Conservation (phyloP, 148 eudicot genomes). For the Cornus florida region DNA sequence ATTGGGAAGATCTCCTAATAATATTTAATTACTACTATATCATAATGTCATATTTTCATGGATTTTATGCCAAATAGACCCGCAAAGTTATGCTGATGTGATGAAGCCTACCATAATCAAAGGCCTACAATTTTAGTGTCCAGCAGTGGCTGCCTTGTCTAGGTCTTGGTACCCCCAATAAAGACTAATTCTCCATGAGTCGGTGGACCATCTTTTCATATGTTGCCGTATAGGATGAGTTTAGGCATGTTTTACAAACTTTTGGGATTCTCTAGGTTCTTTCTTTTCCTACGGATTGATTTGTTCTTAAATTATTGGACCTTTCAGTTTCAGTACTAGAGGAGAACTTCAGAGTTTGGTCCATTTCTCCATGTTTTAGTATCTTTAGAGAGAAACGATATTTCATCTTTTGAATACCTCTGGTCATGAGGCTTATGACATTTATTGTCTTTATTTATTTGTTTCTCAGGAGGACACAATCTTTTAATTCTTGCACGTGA, state of each 20-base stretch:
- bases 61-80: no score
- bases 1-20: no score
- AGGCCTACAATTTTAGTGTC: no score
- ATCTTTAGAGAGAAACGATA: neutral
- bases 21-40: no score
- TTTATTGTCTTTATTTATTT: neutral
- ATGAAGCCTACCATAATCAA: no score
- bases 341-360: neutral
- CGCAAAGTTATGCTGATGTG: no score
- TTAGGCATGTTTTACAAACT: neutral
- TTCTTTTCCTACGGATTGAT: neutral
- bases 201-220: neutral
- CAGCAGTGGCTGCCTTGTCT: neutral
- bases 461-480: slow-evolving; percentile 84
- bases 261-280: neutral
- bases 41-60: no score
- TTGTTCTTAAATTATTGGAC: no score
- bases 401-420: neutral
- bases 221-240: neutral
- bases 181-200: neutral
- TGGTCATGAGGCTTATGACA: slow-evolving; percentile 7
- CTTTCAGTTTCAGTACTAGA: no score
- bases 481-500: slow-evolving; percentile 86
- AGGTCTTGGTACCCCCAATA: neutral
- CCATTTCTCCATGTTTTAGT: neutral